A percentile compares a stretch with the other conserved stretches of the same genome.
Conservation (phyloP, 306 rosid genomes). For the Albizia julibrissin region DNA sequence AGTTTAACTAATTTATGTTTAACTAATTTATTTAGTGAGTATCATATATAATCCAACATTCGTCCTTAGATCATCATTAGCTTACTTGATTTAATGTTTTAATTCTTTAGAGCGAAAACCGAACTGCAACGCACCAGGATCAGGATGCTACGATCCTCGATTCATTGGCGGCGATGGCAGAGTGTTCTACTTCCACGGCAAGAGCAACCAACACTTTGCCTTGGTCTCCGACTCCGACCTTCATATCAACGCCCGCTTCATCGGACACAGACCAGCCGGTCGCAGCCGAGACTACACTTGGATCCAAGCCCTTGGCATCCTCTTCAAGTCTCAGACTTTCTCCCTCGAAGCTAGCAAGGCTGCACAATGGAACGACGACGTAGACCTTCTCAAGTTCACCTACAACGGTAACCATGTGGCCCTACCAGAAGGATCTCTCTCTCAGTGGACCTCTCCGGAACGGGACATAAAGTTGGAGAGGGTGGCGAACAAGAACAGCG, state of each 20-base stretch:
- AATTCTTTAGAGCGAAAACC: conserved; percentile 37
- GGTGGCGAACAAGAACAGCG: conserved; percentile 42
- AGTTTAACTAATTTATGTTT: no score
- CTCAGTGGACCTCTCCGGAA: conserved; percentile 36
- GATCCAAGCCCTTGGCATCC: conserved; percentile 29
- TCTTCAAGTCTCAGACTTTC: conserved; percentile 36
- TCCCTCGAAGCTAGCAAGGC: conserved; percentile 43
- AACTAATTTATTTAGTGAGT: no score
- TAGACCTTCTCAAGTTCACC: conserved; percentile 42
- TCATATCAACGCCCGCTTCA: conserved; percentile 54
- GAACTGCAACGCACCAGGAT: conserved; percentile 57
- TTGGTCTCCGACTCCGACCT: conserved; percentile 42
- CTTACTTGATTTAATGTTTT: background rate
- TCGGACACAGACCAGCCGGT: conserved; percentile 40
- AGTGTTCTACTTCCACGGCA: conserved; percentile 53
- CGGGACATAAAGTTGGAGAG: conserved; percentile 39
- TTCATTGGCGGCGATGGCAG: conserved; percentile 57
- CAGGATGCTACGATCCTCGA: conserved; percentile 53
- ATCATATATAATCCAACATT: no score
- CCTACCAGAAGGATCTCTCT: conserved; percentile 34
- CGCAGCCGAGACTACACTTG: conserved; percentile 37
- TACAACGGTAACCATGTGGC: conserved; percentile 27
- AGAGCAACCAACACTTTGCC: conserved; percentile 43
- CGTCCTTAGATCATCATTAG: background rate
- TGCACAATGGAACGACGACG: conserved; percentile 30